phyloP scores from a whole-genome alignment of 306 rosid genomes.

The Trichosanthes truncata region DNA sequence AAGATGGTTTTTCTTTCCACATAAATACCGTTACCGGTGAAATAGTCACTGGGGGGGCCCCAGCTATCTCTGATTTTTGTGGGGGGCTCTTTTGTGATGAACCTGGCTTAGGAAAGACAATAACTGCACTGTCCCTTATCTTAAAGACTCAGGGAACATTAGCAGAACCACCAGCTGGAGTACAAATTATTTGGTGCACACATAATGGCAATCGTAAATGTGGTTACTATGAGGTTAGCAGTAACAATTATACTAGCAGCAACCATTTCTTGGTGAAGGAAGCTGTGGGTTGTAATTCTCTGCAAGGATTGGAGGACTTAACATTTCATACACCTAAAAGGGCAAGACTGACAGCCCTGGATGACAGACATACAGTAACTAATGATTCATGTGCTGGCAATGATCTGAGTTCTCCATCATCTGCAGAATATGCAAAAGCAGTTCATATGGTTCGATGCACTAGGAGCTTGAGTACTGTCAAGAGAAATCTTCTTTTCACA shows the following conservation, averaged over 20 bases:
- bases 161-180: conserved; percentile 67
- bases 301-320: conserved; percentile 27
- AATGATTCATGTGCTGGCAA: conserved; percentile 27
- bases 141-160: conserved; percentile 70
- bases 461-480: conserved; percentile 42
- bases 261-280: conserved; percentile 32
- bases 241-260: conserved; percentile 23
- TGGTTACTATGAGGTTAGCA: conserved; percentile 76
- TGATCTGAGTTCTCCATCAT: conserved; percentile 34
- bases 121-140: conserved; percentile 82
- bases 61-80: conserved; percentile 66
- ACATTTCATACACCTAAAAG: conserved; percentile 45
- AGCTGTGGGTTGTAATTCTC: conserved; percentile 23
- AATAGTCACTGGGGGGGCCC: conserved; percentile 57
- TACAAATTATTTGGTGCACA: conserved; percentile 54
- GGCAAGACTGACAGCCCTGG: conserved; percentile 32
- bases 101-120: conserved; percentile 97
- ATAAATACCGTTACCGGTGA: conserved; percentile 71
- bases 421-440: conserved; percentile 30
- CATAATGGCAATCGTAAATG: conserved; percentile 64
- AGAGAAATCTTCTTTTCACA: conserved; percentile 38
- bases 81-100: conserved; percentile 99
- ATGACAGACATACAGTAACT: conserved; percentile 21
- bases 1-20: conserved; percentile 59
- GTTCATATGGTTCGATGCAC: conserved; percentile 30